phyloP scores from a whole-genome alignment of 228 moss, liverwort and hornwort genomes.

The Sphagnum fallax region DNA sequence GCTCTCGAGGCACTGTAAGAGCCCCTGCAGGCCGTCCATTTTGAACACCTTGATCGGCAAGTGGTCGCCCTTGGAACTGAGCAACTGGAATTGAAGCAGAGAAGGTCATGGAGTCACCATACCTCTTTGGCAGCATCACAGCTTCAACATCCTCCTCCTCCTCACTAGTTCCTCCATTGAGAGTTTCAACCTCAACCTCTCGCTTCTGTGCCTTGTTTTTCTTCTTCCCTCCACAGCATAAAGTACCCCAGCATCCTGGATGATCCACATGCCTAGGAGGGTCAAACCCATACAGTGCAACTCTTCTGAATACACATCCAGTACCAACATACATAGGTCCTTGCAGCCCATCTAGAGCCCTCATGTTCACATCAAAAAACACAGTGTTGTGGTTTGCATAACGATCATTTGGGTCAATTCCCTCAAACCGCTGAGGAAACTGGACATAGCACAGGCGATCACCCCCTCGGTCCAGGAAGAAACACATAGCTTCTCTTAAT shows the following conservation, averaged over 20 bases:
- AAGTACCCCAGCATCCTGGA: slow-evolving; percentile 26
- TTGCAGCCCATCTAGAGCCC: slow-evolving; percentile 51
- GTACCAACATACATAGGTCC: slow-evolving; percentile 59
- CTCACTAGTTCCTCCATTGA: slow-evolving; percentile 37
- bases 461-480: slow-evolving; percentile 55
- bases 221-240: slow-evolving; percentile 26
- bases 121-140: slow-evolving; percentile 49
- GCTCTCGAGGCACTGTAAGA: slow-evolving; percentile 30
- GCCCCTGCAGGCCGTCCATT: slow-evolving; percentile 48
- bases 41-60: slow-evolving; percentile 39
- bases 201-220: slow-evolving; percentile 25
- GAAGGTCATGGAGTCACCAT: slow-evolving; percentile 34
- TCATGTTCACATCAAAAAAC: slow-evolving; percentile 62
- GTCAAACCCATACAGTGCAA: slow-evolving; percentile 53
- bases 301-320: slow-evolving; percentile 51
- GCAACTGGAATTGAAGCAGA: slow-evolving; percentile 42
- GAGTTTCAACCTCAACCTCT: slow-evolving; percentile 31
- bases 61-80: slow-evolving; percentile 42
- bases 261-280: slow-evolving; percentile 44
- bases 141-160: slow-evolving; percentile 36
- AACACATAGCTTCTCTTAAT: slow-evolving; percentile 55
- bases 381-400: slow-evolving; percentile 58
- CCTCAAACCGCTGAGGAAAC: slow-evolving; percentile 57
- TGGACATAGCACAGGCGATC: slow-evolving; percentile 46
- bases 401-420: slow-evolving; percentile 55